Conservation (phyloP, 345 rosid genomes). For the Hypericum androsaemum region DNA sequence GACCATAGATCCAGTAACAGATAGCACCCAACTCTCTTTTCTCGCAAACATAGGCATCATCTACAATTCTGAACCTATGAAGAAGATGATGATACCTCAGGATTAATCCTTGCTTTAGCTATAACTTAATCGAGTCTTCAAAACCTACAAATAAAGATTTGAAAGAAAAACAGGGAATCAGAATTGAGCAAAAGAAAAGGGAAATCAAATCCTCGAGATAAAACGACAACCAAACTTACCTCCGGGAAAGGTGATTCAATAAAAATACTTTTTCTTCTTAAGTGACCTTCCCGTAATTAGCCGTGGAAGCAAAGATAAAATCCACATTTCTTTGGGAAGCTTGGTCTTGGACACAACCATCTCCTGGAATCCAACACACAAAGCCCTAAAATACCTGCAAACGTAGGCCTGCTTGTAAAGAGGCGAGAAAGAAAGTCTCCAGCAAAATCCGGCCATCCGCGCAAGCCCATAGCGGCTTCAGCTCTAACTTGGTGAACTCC, state of each 20-base stretch:
- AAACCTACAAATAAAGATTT: slow-evolving; percentile 39
- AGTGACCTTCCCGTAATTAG: slow-evolving; percentile 97
- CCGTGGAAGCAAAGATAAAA: slow-evolving; percentile 76
- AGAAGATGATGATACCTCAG: slow-evolving; percentile 54
- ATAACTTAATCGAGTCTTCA: slow-evolving; percentile 73
- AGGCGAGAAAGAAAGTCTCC: slow-evolving; percentile 76
- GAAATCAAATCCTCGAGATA: slow-evolving; percentile 1
- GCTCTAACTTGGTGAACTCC: slow-evolving; percentile 66
- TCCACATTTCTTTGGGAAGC: slow-evolving; percentile 84
- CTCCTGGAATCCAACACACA: no score
- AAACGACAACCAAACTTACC: slow-evolving; percentile 25
- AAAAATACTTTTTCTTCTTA: slow-evolving; percentile 78
- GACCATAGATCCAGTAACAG: no score
- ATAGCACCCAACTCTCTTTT: no score
- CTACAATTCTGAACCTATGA: slow-evolving; percentile 1
- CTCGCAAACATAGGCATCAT: not conserved
- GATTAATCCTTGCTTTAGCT: slow-evolving; percentile 45
- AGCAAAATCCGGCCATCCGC: slow-evolving; percentile 85
- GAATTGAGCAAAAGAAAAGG: slow-evolving; percentile 2
- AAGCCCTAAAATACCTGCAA: slow-evolving; percentile 54
- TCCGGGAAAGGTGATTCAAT: slow-evolving; percentile 94
- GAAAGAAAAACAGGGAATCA: not conserved
- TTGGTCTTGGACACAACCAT: slow-evolving; percentile 63
- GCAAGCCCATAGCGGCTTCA: slow-evolving; percentile 89
- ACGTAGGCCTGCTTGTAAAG: slow-evolving; percentile 93